Conservation (phyloP, 805 yeast species). For the Monosporozyma aerobia region DNA sequence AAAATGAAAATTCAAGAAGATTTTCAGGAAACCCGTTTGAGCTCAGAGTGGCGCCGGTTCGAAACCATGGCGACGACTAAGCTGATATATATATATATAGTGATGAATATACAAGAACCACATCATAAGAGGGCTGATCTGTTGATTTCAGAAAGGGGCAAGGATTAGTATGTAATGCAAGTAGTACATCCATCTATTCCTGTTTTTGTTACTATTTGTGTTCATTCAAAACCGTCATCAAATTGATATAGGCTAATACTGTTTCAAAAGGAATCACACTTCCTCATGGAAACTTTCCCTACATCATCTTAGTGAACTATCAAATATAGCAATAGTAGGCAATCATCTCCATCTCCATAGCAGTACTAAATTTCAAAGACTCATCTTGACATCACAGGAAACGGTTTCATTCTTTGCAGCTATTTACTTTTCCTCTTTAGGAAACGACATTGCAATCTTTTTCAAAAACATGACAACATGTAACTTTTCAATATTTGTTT, state of each 20-base stretch:
- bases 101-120: no score
- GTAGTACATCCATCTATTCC: no score
- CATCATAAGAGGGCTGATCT: no score
- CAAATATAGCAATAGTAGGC: neutral
- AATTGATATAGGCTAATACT: neutral
- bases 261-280: no score
- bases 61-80: neutral
- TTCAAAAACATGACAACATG: neutral
- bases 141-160: no score
- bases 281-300: no score
- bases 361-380: neutral
- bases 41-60: neutral
- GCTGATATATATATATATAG: no score
- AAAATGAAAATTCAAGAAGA: neutral
- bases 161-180: no score
- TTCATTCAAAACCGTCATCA: neutral
- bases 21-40: neutral
- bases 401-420: neutral
- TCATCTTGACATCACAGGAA: neutral
- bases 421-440: neutral
- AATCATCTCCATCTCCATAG: neutral
- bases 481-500: neutral
- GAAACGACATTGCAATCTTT: neutral
- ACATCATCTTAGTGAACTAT: no score
- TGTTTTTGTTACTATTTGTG: no score